Conservation (phyloP, 345 rosid genomes). For the Sonneratia caseolaris region DNA sequence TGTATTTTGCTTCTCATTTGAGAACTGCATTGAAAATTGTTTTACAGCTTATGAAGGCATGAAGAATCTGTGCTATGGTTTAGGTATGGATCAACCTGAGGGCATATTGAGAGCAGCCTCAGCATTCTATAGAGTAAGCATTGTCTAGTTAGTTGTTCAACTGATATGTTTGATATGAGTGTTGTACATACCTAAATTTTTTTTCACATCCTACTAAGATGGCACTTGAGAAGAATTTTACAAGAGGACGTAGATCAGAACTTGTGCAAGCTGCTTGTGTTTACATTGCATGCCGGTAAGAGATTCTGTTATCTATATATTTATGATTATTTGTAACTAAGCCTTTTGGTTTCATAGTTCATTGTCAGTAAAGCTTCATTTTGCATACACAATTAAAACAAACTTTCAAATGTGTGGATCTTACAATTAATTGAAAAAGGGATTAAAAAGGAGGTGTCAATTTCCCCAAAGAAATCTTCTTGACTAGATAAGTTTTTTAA, state of each 20-base stretch:
- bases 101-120: constrained; percentile 44
- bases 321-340: neutral
- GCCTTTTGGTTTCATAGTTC: neutral
- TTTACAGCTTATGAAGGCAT: constrained; percentile 54
- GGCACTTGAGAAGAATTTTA: constrained; percentile 69
- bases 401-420: neutral
- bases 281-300: constrained; percentile 87
- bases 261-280: constrained; percentile 80
- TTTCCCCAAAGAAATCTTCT: too few species aligned
- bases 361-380: neutral
- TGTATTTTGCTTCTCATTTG: neutral
- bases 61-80: constrained; percentile 37
- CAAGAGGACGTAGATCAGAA: constrained; percentile 74
- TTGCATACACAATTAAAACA: neutral
- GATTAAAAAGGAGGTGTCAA: too few species aligned
- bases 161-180: neutral
- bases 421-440: too few species aligned
- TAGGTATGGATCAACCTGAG: constrained; percentile 55
- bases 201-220: constrained; percentile 32
- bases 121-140: constrained; percentile 52
- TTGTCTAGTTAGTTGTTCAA: constrained; percentile 7
- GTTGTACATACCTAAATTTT: constrained; percentile 3
- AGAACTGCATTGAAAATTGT: neutral
- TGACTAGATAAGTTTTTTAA: too few species aligned
- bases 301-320: neutral